Base-by-base conservation (phyloP, 371 early-diverging fungal genomes). In the Saksenaea oblongispora region DNA sequence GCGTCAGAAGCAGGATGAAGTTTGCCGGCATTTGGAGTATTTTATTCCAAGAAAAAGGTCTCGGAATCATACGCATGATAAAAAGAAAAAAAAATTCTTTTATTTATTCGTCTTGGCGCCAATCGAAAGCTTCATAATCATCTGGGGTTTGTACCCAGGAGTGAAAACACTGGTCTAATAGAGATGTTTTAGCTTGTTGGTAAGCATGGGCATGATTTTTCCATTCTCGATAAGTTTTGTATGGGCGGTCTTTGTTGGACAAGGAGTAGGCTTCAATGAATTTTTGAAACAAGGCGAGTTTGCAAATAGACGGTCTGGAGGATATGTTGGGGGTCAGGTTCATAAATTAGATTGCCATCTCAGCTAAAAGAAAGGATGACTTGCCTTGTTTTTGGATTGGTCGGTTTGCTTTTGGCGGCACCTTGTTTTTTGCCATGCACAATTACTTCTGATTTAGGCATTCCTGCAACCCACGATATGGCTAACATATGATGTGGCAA, bases 401-500 rank as follows among this genome's bases (percentile, higher is more conserved):
- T 71, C 22, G 73, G 70, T 36, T 79, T 76, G 1, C 73, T 65
- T 63, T 85, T 87, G 1, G 79, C 74, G 26, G 76, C 79, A 47
- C 85, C 77, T 65, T 79, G 83, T 35, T 84, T 81, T 35, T 76
- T 70, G 2, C 90, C 90, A 62, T 83, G 82, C 2, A 85, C 84
- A 34, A 87, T 71, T 0, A 87, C 88, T 56, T 84, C 85, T 37
- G 86, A 60, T 22, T 74, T 65, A 8, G 66, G 61, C 60, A 76
- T 73, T 3, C 81, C 84, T 8, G 59, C 42, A 11, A 80, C 74
- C 89, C 89, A 90, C 41, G 73, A 82, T 5, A 88, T 66, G 31
- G 85, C 84, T 69, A 72, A 47, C 51, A 26, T 47, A 47, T 17
- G 51, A 47, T 47, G 51, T 47, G 51, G 51, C 51, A 47, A 47